Percentiles rank a stretch among this genome's conserved stretches.
These are phyloP conservation scores for Neoscytalidium dimidiatum DNA, from an alignment of 2,329 filamentous ascomycete genomes.

Conservation along the genomic window DNA sequence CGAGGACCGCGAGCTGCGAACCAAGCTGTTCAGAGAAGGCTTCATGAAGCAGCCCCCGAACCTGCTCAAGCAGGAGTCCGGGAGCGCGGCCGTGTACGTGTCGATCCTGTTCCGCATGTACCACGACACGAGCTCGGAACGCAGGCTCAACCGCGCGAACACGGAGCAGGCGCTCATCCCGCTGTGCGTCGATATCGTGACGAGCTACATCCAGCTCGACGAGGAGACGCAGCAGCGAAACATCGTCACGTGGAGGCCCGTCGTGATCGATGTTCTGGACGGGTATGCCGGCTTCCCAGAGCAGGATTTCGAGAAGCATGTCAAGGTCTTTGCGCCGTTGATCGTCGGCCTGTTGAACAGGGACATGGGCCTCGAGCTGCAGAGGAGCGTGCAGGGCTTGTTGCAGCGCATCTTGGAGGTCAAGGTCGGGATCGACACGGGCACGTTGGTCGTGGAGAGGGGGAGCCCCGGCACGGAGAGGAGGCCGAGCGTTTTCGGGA, in stretches of 20 bases:
- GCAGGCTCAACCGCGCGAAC: constrained; percentile 74
- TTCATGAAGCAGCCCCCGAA: constrained; percentile 99
- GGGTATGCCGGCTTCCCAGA: constrained; percentile 84
- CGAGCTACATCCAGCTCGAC: constrained; percentile 80
- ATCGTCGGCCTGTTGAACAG: constrained; percentile 79
- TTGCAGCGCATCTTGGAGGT: constrained; percentile 78
- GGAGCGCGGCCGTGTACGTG: constrained; percentile 91
- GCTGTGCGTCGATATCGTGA: constrained; percentile 91
- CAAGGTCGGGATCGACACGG: constrained; percentile 13
- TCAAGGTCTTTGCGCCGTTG: constrained; percentile 83
- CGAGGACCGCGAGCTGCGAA: constrained; percentile 91
- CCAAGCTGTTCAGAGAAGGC: constrained; percentile 92
- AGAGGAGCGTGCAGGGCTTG: constrained; percentile 74
- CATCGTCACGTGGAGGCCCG: constrained; percentile 94
- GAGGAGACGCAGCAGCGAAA: constrained; percentile 97
- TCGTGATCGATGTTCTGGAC: constrained; percentile 95
- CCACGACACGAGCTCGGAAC: constrained; percentile 80
- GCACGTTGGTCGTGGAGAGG: not conserved
- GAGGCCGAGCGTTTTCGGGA: constrained; percentile 15
- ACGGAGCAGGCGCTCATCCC: constrained; percentile 92
- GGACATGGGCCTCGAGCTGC: constrained; percentile 78
- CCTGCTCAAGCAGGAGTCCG: constrained; percentile 92
- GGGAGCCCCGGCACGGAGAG: constrained; percentile 3
- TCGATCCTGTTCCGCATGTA: constrained; percentile 98
- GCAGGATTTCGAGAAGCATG: constrained; percentile 78